Base-by-base conservation (phyloP, 306 rosid genomes). In the Quercus bicolor region DNA sequence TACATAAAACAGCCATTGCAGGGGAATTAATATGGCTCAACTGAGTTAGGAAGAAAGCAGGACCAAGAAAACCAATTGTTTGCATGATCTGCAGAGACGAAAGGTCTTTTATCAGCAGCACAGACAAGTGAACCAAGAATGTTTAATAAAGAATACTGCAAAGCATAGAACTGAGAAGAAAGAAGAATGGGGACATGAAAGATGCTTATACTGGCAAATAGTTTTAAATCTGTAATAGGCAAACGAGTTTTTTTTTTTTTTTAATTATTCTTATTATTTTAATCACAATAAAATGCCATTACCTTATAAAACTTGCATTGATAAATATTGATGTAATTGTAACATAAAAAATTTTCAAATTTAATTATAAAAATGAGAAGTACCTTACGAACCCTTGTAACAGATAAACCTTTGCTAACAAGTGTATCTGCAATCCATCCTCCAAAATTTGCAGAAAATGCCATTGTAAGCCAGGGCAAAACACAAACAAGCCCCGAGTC, bases 371-470 rank as follows among this genome's bases (percentile, higher is more conserved):
- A 54, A 54, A 56, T 69, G 73, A 28, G n/a, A 56, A 64, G 77
- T 90, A 92, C 98, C 98, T 95, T 95, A 68, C 98, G 98, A 75
- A 95, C 98, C 33, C 54, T 91, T 26, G 98, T 95, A 75, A 95
- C 92, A 0, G 98, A 90, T 51, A 85, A 2, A 77, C 98, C 98
- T 85, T 77, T 93, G 80, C 91, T 92, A 31, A 95, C 97, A 23
- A 95, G 97, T 68, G 98, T 91, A 89, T 95, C 98, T 40, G 98
- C 98, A 74, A 95, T 95, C 98, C 98, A 95, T 56, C 98, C 98
- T 33, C 98, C 98, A 78, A 90, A 66, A 75, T 95, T 95, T 75
- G 98, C 98, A 74, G 98, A 93, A 80, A 95, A 83, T 48, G 98
- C 98, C 98, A 95, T 95, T 73, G 91, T 88, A 31, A 95, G 79